Base-by-base conservation (phyloP, 768 basidiomycete species). In the Amanita phalloides region DNA sequence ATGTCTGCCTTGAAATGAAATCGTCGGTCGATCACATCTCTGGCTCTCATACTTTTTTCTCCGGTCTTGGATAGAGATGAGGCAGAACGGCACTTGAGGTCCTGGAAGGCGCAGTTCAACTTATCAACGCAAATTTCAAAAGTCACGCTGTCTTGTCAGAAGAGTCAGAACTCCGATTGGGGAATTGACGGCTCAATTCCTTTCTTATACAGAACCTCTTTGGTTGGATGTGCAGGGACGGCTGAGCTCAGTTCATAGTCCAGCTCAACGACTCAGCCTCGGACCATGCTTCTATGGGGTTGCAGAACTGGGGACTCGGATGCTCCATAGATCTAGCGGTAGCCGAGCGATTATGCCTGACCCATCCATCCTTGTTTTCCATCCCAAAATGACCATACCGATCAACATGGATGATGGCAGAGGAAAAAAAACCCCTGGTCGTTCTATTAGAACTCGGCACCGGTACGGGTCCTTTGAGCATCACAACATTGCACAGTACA, bases 251-350 rank as follows among this genome's bases (percentile, higher is more conserved):
- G 17, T 17, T 17, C 17, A 17, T 62, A 14, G 71, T 85, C 46
- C 73, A 82, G 63, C 69, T 90, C 32, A 84, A 84, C 60, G 87
- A 90, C 58, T 86, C 79, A 1, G 76, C 83, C 30, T 71, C 75
- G 11, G 87, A 90, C 61, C 83, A 90, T 62, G 88, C 86, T 8
- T 81, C 80, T 14, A 87, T 90, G 30, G 88, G 90, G 0, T 67
- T 91, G 41, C 89, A 91, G 64, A 90, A 85, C 60, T 91, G 90
- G 89, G 87, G 80, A 7, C 83, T 17, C 17, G 17, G 17, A 17
- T 17, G 84, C 58, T 77, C 82, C 14, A 84, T 89, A 59, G 65
- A 87, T 33, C 72, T 92, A 44, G 81, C 81, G 1, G 76, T 3
- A 83, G 57, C 23, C 23, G 23, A 25, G 23, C 73, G 75, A 43